Base-by-base conservation (phyloP, 2,329 filamentous ascomycete species). In the Didymella sp. region DNA sequence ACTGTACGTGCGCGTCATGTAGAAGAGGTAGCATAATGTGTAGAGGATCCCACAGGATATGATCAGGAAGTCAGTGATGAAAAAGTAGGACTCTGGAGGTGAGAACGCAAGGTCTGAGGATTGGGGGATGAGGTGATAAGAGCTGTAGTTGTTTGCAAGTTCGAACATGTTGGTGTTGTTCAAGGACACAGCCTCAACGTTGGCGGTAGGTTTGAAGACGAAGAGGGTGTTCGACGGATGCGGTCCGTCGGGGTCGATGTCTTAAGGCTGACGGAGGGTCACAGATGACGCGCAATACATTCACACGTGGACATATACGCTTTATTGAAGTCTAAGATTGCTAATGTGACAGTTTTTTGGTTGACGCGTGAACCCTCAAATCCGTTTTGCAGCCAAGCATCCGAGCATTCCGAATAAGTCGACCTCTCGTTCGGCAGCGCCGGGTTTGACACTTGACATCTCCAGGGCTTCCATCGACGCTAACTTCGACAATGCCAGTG, bases 111-210 rank as follows among this genome's bases (percentile, higher is more conserved):
- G 67, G 61, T 84, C 81, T 19, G 79, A 78, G 51, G 84, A 78
- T 64, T 85, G 81, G 46, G 79, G 82, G 2, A 85, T 78, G 1
- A 83, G 77, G 17, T 84, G 76, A 65, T 80, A 78, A 49, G 79
- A 73, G 24, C 77, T 77, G 61, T 59, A 64, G 41, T 60, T 37
- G n/a, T 67, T 58, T 12, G 73, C 68, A 17, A 72, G 60, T 35
- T 69, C 66, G 49, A 76, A 75, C 9, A 75, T 75, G 3, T 37
- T 64, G 31, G 24, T 17, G 9, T 2, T 54, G 33, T 27, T 35
- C 4, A 22, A 22, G n/a, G 11, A 22, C 38, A 21, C 19, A 24
- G 45, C 9, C 3, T 31, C 8, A 15, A 19, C 15, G 25, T 6
- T 6, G 1, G n/a, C 9, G 6, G 17, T 21, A 19, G 25, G 17